Conservation (phyloP, 2,329 filamentous ascomycete species). For the Cladosporium velox region DNA sequence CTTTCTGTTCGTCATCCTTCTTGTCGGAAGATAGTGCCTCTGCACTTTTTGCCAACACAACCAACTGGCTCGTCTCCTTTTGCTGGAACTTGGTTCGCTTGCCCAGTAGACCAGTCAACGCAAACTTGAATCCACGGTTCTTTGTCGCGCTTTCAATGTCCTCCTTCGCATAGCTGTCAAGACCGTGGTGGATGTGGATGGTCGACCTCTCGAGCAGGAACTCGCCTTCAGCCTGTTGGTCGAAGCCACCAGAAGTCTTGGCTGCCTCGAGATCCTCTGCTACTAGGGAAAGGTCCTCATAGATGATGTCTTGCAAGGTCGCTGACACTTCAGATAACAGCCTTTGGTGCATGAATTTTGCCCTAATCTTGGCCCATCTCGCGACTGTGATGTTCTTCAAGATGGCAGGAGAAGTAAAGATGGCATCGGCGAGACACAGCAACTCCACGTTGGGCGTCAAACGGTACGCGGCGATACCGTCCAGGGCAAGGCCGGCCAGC, state of each 20-base stretch:
- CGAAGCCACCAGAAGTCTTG: background rate
- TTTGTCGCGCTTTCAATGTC: slow-evolving; percentile 69
- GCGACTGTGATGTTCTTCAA: slow-evolving; percentile 49
- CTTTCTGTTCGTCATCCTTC: background rate
- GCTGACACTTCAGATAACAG: slow-evolving; percentile 64
- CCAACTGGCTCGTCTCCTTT: slow-evolving; percentile 79
- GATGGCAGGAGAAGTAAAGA: slow-evolving; percentile 53
- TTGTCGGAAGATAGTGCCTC: slow-evolving; percentile 28
- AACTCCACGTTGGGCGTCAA: slow-evolving; percentile 83
- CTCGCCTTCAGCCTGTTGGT: slow-evolving; percentile 42
- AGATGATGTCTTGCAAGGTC: slow-evolving; percentile 61
- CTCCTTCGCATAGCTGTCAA: slow-evolving; percentile 72
- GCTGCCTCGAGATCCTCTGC: slow-evolving; percentile 44
- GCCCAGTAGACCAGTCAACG: slow-evolving; percentile 80
- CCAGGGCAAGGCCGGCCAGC: slow-evolving; percentile 69
- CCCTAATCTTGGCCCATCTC: slow-evolving; percentile 67
- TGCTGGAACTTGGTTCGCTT: slow-evolving; percentile 82
- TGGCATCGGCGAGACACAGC: slow-evolving; percentile 71
- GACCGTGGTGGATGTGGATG: slow-evolving; percentile 79
- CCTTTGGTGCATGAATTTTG: slow-evolving; percentile 72
- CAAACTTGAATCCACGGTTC: slow-evolving; percentile 74
- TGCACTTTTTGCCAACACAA: slow-evolving; percentile 82
- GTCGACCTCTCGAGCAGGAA: slow-evolving; percentile 82
- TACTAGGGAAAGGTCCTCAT: slow-evolving; percentile 59
- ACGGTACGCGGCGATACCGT: slow-evolving; percentile 84